These are phyloP conservation scores for Cordyceps militaris DNA, from an alignment of 2,329 filamentous ascomycete genomes.

Conservation along the genomic window DNA sequence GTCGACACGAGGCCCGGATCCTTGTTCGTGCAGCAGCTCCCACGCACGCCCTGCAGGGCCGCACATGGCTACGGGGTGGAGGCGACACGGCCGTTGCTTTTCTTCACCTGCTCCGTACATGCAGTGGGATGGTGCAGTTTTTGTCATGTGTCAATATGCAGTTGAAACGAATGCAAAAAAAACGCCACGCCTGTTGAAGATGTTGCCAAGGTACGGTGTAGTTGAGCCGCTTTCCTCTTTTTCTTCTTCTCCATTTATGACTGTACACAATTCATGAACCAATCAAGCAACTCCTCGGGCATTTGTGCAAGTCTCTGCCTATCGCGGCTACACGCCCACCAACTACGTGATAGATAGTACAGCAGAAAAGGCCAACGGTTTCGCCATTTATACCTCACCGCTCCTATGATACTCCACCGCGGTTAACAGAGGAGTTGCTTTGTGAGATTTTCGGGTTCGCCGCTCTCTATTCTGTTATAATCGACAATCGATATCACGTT, in stretches of 20 bases:
- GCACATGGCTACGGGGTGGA: not conserved
- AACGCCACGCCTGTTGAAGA: slow-evolving; percentile 9
- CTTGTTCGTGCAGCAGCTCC: not conserved
- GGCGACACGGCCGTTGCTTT: not conserved
- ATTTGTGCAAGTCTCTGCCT: no score
- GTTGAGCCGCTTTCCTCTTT: not conserved
- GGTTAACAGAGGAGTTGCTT: not conserved
- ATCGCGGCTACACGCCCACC: not conserved
- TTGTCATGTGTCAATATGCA: not conserved
- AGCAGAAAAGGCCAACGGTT: not conserved
- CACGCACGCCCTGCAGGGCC: not conserved
- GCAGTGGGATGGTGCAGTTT: not conserved
- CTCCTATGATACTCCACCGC: not conserved
- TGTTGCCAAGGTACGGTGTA: not conserved
- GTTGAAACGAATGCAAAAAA: not conserved
- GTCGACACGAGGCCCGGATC: not conserved
- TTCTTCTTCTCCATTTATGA: not conserved
- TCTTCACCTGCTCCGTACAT: not conserved
- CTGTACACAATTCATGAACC: not conserved
- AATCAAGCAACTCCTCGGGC: not conserved
- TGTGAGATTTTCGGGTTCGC: not conserved
- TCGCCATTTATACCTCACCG: not conserved
- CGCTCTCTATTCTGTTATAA: not conserved
- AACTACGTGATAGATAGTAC: no score
- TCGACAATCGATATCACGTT: no score